Conservation (phyloP, 2,329 filamentous ascomycete species). For the Aureobasidium sp. region DNA sequence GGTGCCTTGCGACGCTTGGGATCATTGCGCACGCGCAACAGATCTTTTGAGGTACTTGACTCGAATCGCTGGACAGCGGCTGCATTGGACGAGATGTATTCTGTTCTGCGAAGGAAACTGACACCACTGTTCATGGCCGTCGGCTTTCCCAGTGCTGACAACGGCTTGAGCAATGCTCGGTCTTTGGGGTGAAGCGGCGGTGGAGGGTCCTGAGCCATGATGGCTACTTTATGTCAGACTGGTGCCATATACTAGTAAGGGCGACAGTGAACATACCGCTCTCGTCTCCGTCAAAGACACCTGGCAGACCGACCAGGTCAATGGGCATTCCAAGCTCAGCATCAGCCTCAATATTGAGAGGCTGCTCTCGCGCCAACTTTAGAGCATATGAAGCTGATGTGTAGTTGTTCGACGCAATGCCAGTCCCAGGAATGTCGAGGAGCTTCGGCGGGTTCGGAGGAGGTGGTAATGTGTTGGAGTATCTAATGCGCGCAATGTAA, state of each 20-base stretch:
- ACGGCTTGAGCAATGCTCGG: slow-evolving; percentile 71
- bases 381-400: slow-evolving; percentile 86
- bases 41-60: slow-evolving; percentile 47
- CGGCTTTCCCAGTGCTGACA: slow-evolving; percentile 78
- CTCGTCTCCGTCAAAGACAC: slow-evolving; percentile 91
- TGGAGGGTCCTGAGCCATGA: slow-evolving; percentile 62
- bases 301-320: slow-evolving; percentile 88
- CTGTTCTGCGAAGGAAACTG: slow-evolving; percentile 89
- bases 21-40: slow-evolving; percentile 39
- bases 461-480: slow-evolving; percentile 90
- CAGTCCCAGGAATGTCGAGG: slow-evolving; percentile 91
- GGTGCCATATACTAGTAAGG: neutral
- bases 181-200: slow-evolving; percentile 76
- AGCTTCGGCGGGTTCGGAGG: slow-evolving; percentile 93
- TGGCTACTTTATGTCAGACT: slow-evolving; percentile 21
- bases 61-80: slow-evolving; percentile 39
- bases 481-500: slow-evolving; percentile 92
- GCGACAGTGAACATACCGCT: slow-evolving; percentile 56
- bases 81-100: slow-evolving; percentile 69
- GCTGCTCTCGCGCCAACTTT: slow-evolving; percentile 80
- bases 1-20: slow-evolving; percentile 31
- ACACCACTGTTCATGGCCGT: slow-evolving; percentile 69
- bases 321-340: slow-evolving; percentile 97
- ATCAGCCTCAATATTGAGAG: slow-evolving; percentile 93
- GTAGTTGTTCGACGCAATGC: slow-evolving; percentile 78